A percentile compares a stretch with the other conserved stretches of the same genome.
Evolutionary conservation across 305 asterid species (phyloP).

Genomic region (Fraxinus albicans): DNA sequence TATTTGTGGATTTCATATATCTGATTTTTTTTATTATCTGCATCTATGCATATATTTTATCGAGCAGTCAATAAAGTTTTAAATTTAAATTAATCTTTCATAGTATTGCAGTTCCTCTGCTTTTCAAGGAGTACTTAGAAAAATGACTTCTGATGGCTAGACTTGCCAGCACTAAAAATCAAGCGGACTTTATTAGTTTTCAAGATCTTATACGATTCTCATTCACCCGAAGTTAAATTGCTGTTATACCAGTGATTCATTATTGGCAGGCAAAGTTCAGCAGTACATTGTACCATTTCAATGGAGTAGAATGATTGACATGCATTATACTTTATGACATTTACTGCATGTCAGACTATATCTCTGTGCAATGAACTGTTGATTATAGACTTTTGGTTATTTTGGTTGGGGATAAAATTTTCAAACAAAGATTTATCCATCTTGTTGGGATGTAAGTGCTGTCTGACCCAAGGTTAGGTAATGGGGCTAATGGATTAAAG

Average conservation of each 20-base stretch:
- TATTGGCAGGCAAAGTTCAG: neutral
- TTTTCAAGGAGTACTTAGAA: neutral
- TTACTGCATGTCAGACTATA: neutral
- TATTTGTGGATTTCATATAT: neutral
- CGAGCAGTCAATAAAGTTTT: neutral
- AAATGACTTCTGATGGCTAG: neutral
- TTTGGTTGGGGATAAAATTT: neutral
- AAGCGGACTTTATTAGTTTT: neutral
- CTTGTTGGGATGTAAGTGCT: neutral
- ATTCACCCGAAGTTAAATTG: neutral
- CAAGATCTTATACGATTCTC: neutral
- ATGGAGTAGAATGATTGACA: neutral
- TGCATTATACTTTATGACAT: neutral
- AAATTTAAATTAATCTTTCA: neutral
- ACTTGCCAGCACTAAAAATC: neutral
- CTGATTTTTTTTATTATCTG: neutral
- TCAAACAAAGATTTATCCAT: neutral
- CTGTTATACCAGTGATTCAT: neutral
- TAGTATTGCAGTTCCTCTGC: constrained; percentile 1
- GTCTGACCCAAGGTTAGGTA: neutral
- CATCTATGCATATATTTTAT: neutral
- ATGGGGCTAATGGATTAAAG: neutral
- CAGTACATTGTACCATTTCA: neutral
- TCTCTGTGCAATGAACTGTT: neutral
- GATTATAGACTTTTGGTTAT: neutral